A percentile compares a stretch with the other conserved stretches of the same genome.
Evolutionary conservation across 1,284 basidiomycete genomes (phyloP).

Genomic region (Dichomitus squalens): DNA sequence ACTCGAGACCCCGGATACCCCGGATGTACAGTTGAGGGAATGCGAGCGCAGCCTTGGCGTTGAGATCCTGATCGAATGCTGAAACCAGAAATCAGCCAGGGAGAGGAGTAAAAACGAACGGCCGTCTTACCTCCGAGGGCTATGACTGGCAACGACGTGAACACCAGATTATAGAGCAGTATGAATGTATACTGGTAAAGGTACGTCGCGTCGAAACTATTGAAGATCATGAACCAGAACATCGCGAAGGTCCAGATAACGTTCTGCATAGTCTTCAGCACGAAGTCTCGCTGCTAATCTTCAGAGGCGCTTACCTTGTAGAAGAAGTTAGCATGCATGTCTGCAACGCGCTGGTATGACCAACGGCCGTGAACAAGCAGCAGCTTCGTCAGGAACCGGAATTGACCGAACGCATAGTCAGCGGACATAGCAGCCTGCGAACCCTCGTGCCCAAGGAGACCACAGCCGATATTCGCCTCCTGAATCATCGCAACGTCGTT

Average conservation of each 20-base stretch:
- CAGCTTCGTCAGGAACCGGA: constrained; percentile 91
- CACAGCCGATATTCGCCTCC: constrained; percentile 96
- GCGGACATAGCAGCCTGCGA: constrained; percentile 99
- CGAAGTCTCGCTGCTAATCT: neutral
- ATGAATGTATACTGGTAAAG: constrained; percentile 96
- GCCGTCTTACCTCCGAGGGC: constrained; percentile 75
- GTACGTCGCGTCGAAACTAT: constrained; percentile 95
- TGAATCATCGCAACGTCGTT: constrained; percentile 99
- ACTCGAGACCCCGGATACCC: constrained; percentile 91
- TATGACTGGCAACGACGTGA: constrained; percentile 93
- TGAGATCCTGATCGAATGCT: constrained; percentile 97
- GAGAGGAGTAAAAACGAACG: neutral
- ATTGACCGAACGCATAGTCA: constrained; percentile 98
- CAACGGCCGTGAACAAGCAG: constrained; percentile 95
- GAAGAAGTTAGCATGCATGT: constrained; percentile 98
- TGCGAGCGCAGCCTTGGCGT: constrained; percentile 86
- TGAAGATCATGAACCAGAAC: constrained; percentile 95
- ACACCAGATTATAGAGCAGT: constrained; percentile 88
- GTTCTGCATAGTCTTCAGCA: constrained; percentile 50
- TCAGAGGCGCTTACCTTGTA: constrained; percentile 72
- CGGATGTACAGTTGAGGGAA: constrained; percentile 94
- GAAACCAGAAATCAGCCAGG: constrained; percentile 13
- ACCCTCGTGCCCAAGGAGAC: constrained; percentile 92
- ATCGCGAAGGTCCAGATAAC: constrained; percentile 90
- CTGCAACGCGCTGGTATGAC: constrained; percentile 96